Evolutionary conservation across 306 rosid species (phyloP), one percentile per base, ranked within the genome.

Genomic region (Trifolium repens): DNA sequence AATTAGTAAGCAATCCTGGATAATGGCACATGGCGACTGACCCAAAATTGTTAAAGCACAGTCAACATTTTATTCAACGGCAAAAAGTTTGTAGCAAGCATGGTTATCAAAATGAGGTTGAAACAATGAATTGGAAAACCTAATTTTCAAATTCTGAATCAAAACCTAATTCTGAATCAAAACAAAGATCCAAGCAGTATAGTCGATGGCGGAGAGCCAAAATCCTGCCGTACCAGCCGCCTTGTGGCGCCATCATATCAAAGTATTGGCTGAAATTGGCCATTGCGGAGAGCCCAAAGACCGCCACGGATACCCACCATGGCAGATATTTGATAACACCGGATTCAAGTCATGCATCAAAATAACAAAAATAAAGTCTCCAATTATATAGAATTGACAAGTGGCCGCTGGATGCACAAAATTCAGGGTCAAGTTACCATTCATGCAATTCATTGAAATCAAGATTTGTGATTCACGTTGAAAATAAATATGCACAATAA

Each of bases 1-100:
- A 64, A 34, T 30, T 50, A 32, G 74, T 34, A 44, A 70, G 12
- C 42, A 35, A 71, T 71, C 4, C 8, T 12, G 10, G 65, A 71
- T 7, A 71, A 37, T 11, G 10, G 65, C 26, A 49, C 65, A 35
- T 35, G 9, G 65, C n/a, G 5, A n/a, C 26, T 39, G 17, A 30
- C 74, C 74, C 32, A 26, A 46, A 46, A 26, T 26, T 58, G 37
- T 27, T 54, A 58, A 58, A 27, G n/a, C 37, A 26, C 4, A 2
- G 64, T 27, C 8, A 15, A 62, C 46, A 35, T 34, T 35, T 3
- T 2, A 62, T 15, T 62, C 44, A n/a, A 62, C 2, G 42, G 42
- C 13, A 7, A 19, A 26, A 10, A 22, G 24, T 22, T 1, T 22
- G 24, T 22, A 22, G 24, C 24, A 22, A 22, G 24, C 24, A 22